phyloP scores from a whole-genome alignment of 805 yeast species.

The Starmerella apis region DNA sequence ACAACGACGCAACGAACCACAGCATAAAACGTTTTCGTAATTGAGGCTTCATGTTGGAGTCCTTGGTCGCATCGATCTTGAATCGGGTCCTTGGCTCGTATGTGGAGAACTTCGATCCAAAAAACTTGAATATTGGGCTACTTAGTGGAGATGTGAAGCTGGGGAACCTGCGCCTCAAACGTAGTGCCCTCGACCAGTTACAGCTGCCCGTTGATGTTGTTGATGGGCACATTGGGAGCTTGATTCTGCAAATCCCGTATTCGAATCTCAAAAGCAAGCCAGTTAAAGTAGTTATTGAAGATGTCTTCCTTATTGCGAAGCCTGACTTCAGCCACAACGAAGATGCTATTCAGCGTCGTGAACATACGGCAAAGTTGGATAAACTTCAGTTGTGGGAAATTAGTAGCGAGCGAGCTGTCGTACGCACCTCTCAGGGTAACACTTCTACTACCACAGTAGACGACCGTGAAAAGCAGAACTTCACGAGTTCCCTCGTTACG shows the following conservation, averaged over 20 bases:
- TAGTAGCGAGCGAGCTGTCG: conserved; percentile 27
- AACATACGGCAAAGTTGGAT: conserved; percentile 55
- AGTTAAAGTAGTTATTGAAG: conserved; percentile 75
- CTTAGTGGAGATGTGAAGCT: conserved; percentile 96
- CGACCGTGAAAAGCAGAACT: conserved; percentile 50
- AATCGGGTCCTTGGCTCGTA: conserved; percentile 40
- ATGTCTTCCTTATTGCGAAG: conserved; percentile 70
- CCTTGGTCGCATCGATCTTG: conserved; percentile 37
- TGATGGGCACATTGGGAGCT: conserved; percentile 81
- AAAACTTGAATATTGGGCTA: conserved; percentile 87
- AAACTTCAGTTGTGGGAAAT: conserved; percentile 56
- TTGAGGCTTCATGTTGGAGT: conserved; percentile 32
- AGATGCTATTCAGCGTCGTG: conserved; percentile 47
- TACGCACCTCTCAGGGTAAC: conserved; percentile 31
- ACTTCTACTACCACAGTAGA: conserved; percentile 26
- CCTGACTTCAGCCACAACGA: conserved; percentile 61
- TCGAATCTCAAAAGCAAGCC: conserved; percentile 87
- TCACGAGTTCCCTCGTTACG: conserved; percentile 75
- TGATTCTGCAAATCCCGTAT: conserved; percentile 93
- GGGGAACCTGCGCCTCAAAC: conserved; percentile 62
- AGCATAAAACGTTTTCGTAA: neutral
- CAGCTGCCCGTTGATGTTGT: conserved; percentile 77
- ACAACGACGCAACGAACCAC: neutral
- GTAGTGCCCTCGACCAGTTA: conserved; percentile 79
- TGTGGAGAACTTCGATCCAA: conserved; percentile 91